Conservation (phyloP, 2,329 filamentous ascomycete species). For the Fusarium duplospermum region DNA sequence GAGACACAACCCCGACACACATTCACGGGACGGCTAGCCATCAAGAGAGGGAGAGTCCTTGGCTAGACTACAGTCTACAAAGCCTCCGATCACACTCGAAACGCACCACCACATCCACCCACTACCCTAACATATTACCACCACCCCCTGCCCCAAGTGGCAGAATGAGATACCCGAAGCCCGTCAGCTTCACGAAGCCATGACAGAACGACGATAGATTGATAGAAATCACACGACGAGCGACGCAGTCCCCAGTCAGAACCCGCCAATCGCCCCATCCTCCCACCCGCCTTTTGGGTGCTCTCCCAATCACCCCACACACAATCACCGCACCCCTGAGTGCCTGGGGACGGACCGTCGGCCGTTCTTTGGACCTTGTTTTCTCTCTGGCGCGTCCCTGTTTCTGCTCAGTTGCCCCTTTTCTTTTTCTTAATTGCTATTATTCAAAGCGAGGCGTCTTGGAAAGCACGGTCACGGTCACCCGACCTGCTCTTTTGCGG, state of each 20-base stretch:
- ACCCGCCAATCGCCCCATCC: constrained; percentile 21
- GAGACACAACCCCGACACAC: neutral
- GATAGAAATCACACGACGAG: constrained; percentile 39
- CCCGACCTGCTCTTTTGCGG: constrained; percentile 24
- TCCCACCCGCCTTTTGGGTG: constrained; percentile 13
- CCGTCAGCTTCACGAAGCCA: constrained; percentile 39
- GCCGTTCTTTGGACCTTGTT: constrained; percentile 11
- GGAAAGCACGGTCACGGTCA: constrained; percentile 36
- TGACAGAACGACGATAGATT: constrained; percentile 42
- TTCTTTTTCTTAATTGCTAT: constrained; percentile 23
- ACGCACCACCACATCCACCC: constrained; percentile 6
- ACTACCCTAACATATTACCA: constrained; percentile 17
- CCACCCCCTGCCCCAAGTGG: constrained; percentile 18
- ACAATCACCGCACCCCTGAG: constrained; percentile 7
- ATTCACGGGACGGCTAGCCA: neutral
- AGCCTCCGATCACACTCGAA: neutral
- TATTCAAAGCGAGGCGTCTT: constrained; percentile 42
- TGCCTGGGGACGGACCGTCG: neutral
- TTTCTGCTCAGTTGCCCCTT: constrained; percentile 8
- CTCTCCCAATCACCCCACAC: constrained; percentile 4
- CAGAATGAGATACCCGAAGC: constrained; percentile 43
- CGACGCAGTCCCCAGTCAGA: constrained; percentile 15
- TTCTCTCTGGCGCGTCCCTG: neutral
- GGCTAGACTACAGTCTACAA: neutral
- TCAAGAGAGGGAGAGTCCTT: constrained; percentile 4